Evolutionary conservation across 805 yeast species (phyloP), one percentile per base, ranked within the genome.

Genomic region (Kregervanrija fluxuum): DNA sequence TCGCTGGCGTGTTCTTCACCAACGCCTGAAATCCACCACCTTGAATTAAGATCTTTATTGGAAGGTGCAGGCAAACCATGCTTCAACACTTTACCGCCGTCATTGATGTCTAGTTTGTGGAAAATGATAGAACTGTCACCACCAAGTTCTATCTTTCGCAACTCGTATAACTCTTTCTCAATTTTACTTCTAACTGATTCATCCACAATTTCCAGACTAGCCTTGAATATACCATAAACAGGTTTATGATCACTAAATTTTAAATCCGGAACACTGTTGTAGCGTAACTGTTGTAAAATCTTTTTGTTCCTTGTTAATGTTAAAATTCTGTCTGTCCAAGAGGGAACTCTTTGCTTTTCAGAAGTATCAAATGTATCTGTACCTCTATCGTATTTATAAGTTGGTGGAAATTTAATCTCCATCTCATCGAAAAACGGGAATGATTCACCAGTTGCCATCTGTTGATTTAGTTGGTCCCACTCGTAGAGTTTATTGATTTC

Each of bases 321-420:
- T 40, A 90, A 63, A 31, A 91, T 80, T 46, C 99, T 68, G 66
- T 93, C 99, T 3, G 98, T 90, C 99, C 99, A 93, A 0, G 99
- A 95, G 1, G 99, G 99, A 11, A 86, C 80, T 49, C 99, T 76
- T 62, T 80, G 82, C 63, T 93, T 93, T 56, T 91, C 98, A 35
- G 95, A 82, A 0, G 95, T 76, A 61, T 93, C 99, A 60, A 90
- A 93, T 2, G 59, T 65, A 39, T 75, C 77, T 0, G 95, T 83
- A 4, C 95, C 95, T 40, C 86, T 84, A 59, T 93, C 95, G 61
- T 83, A 93, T 60, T 93, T 93, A 65, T 93, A 93, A 0, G 99
- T 93, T 5, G 99, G 99, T 8, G 83, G 74, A 56, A 93, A 91
- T 14, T 66, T 68, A 38, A 93, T 84, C 41, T 77, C 83, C 70